Percentiles rank a stretch among this genome's conserved stretches.
Conservation (phyloP, 139 green algal species). For the Microglena sp. region DNA sequence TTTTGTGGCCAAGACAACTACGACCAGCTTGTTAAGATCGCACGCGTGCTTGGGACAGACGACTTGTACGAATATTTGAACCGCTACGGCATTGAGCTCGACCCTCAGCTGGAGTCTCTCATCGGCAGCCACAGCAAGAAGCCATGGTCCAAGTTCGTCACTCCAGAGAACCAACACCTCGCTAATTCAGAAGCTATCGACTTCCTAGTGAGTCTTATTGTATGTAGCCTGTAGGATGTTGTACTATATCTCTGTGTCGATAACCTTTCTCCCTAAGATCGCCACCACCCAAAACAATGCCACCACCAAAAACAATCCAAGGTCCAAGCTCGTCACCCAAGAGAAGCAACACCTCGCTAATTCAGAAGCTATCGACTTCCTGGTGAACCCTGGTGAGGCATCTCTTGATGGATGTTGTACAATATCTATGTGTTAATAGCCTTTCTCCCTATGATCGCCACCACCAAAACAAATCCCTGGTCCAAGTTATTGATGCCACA, state of each 20-base stretch:
- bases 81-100: constrained; percentile 94
- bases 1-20: constrained; percentile 99
- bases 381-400: not conserved
- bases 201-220: constrained; percentile 71
- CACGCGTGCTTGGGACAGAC: constrained; percentile 90
- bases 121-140: constrained; percentile 81
- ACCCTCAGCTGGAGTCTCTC: constrained; percentile 87
- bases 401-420: no score
- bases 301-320: no score
- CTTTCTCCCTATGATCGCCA: constrained; percentile 74
- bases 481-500: constrained; percentile 89
- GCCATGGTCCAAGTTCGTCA: constrained; percentile 92
- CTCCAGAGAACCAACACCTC: constrained; percentile 89
- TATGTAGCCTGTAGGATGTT: no score
- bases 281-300: no score
- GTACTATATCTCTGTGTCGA: no score
- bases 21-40: constrained; percentile 88
- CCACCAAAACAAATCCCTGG: constrained; percentile 81
- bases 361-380: constrained; percentile 59
- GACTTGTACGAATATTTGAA: constrained; percentile 75
- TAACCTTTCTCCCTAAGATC: no score
- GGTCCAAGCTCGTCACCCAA: constrained; percentile 82
- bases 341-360: constrained; percentile 93
- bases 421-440: no score
- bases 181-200: constrained; percentile 86